Evolutionary conservation across 108 stramenopile species (phyloP), one percentile per base, ranked within the genome.

Genomic region (Cylindrotheca fusiformis): DNA sequence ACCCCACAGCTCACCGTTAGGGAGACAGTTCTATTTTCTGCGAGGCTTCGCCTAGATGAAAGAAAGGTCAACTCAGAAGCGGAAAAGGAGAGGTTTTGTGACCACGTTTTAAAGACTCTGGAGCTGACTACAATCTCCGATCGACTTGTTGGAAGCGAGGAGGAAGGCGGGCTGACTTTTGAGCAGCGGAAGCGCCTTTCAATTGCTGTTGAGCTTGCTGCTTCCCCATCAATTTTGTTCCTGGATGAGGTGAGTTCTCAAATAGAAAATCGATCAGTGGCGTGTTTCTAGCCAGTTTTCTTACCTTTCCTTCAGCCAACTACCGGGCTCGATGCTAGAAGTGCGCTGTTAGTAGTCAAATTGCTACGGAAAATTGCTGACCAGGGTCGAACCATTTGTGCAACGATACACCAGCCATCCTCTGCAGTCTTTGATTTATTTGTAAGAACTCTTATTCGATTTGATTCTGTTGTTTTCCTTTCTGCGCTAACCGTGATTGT

Each of bases 1-100:
- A 62, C 81, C 48, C 85, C 93, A 18, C 74, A 83, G 20, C 64
- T 87, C 50, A 98, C 95, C 19, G 93, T 96, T 28, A 46, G 65
- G 25, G 95, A 97, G 69, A 85, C 90, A 5, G 72, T 97, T 6
- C 60, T 79, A n/a, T 97, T 96, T 71, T 89, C 87, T 12, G 97
- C 94, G 14, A 54, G 75, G 10, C 77, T 97, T 41, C 81, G 96
- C 12, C 86, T 96, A 17, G 85, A 81, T 54, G 69, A 50, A 3
- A 61, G 52, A 0, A 76, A 68, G 52, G 72, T 80, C n/a, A 56
- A 60, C 26, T 58, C 65, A 24, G 77, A 83, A 44, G 53, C 68
- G 27, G 69, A 71, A 1, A 81, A 78, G 56, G 52, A 76, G 58
- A 75, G 67, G 28, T 92, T 84, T 68, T 90, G 91, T 22, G 81